Evolutionary conservation across 2,329 filamentous ascomycete species (phyloP), one percentile per base, ranked within the genome.

Genomic region (Aspergillus sergii): DNA sequence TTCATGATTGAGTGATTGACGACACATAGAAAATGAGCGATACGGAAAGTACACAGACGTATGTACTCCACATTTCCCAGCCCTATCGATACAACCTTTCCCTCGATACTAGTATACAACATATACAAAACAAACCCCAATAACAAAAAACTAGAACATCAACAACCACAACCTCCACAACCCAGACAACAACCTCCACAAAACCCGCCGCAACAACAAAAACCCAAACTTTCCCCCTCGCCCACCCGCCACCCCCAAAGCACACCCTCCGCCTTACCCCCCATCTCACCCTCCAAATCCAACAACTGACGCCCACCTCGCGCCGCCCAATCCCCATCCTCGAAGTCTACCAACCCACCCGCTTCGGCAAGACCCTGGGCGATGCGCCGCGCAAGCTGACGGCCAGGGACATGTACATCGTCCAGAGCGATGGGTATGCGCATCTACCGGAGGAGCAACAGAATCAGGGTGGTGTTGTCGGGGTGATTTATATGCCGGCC

Each of bases 251-350:
- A 14, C 71, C 74, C 6, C 71, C 73, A 14, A 76, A 74, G 69
- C 70, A 69, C 26, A 64, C 58, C 34, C 65, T 76, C 12, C 71
- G 73, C 6, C 67, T 76, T 46, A 64, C 68, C 30, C 64, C 74
- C 11, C 72, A 71, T 26, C 66, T 75, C 26, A 65, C 74, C 5
- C 70, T 76, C 2, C 74, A 76, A 68, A 71, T 76, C 58, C 74
- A 76, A 66, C 74, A 76, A 67, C 55, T 76, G 34, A 61, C 62
- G 21, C 43, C 43, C 4, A 53, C 54, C n/a, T 28, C 60, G 16
- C 67, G 67, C 11, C 63, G 68, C 19, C 68, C 68, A 21, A 65
- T 73, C 10, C 73, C 75, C 2, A 72, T 76, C 16, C 66, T 76
- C 1, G 75, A 75, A 39, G 64, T 75, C 64, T 73, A 72, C 69